phyloP scores from a whole-genome alignment of 768 basidiomycete species.

The Mycena polygramma region DNA sequence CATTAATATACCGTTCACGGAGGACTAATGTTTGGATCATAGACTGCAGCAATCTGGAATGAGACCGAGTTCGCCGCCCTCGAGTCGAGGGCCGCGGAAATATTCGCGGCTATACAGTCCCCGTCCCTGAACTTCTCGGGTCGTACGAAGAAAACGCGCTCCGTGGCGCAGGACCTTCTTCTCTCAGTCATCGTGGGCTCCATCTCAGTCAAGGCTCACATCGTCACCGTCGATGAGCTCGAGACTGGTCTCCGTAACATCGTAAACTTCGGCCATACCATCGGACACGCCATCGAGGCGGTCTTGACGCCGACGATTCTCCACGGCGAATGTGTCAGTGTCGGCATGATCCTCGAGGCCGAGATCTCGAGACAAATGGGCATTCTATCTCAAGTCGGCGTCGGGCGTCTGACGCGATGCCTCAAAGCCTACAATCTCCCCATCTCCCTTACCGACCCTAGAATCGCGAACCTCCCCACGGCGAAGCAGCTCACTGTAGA shows the following conservation, averaged over 20 bases:
- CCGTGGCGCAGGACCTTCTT: slow-evolving; percentile 83
- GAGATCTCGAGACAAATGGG: slow-evolving; percentile 93
- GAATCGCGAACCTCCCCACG: slow-evolving; percentile 78
- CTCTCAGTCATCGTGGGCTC: slow-evolving; percentile 94
- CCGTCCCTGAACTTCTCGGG: slow-evolving; percentile 72
- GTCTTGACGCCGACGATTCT: slow-evolving; percentile 93
- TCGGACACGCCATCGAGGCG: slow-evolving; percentile 98
- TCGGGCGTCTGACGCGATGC: slow-evolving; percentile 90
- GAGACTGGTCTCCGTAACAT: slow-evolving; percentile 98
- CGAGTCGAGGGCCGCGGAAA: slow-evolving; percentile 87
- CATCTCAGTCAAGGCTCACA: slow-evolving; percentile 95
- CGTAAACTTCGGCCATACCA: slow-evolving; percentile 99
- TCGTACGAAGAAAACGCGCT: slow-evolving; percentile 74
- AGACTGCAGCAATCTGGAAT: slow-evolving; percentile 99
- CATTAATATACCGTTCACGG: no score
- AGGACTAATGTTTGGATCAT: background rate
- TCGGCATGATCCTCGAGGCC: slow-evolving; percentile 97
- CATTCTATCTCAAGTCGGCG: slow-evolving; percentile 89
- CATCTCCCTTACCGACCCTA: slow-evolving; percentile 81
- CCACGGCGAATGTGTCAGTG: slow-evolving; percentile 95
- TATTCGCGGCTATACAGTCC: slow-evolving; percentile 86
- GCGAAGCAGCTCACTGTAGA: slow-evolving; percentile 83
- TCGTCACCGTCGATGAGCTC: slow-evolving; percentile 96
- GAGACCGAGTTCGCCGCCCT: slow-evolving; percentile 89
- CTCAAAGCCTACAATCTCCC: slow-evolving; percentile 94